A percentile compares a stretch with the other conserved stretches of the same genome.
These are phyloP conservation scores for Pyricularia sp. DNA, from an alignment of 2,329 filamentous ascomycete species.

Conservation along the genomic window DNA sequence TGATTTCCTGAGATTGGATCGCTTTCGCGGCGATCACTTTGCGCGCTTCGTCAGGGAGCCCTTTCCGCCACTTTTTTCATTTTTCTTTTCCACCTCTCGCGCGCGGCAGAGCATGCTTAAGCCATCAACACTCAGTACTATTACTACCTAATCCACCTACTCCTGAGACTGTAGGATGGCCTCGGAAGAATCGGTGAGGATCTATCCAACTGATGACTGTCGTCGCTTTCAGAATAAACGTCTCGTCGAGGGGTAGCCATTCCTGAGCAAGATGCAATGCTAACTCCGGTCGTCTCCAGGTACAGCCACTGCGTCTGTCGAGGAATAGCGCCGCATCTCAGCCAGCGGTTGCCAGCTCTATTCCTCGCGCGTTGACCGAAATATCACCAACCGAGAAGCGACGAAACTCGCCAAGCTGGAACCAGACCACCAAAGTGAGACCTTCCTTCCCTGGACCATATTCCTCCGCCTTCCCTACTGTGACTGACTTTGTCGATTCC, in stretches of 20 bases:
- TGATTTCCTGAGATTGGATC: not conserved
- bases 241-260: not conserved
- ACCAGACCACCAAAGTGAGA: slow-evolving; percentile 62
- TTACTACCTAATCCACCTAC: not conserved
- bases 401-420: slow-evolving; percentile 89
- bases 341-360: slow-evolving; percentile 50
- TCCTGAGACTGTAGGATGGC: slow-evolving; percentile 5
- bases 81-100: slow-evolving; percentile 1
- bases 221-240: not conserved
- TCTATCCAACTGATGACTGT: not conserved
- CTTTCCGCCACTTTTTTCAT: not conserved
- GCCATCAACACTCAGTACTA: not conserved
- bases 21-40: not conserved
- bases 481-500: not conserved
- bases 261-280: not conserved
- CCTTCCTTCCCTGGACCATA: not conserved
- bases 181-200: slow-evolving; percentile 7
- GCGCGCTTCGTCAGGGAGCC: not conserved
- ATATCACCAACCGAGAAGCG: slow-evolving; percentile 78
- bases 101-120: not conserved
- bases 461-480: not conserved
- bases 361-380: slow-evolving; percentile 74
- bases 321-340: slow-evolving; percentile 56
- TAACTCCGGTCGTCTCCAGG: slow-evolving; percentile 32
- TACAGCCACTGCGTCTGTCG: slow-evolving; percentile 71